Evolutionary conservation across 306 rosid species (phyloP), one percentile per base, ranked within the genome.

Genomic region (Crotalaria pallida): DNA sequence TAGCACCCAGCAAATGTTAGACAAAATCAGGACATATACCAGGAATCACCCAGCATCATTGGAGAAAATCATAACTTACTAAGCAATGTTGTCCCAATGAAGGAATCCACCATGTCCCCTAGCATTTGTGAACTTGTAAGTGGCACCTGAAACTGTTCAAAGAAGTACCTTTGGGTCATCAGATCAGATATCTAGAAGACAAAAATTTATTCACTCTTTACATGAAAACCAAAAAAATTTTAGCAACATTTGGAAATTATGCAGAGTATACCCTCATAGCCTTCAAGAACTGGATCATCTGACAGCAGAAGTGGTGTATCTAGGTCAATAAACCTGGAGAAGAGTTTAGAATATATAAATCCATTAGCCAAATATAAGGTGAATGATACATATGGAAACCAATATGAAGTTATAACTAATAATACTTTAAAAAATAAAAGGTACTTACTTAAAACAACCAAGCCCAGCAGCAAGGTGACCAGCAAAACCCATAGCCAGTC

Each of bases 51-150:
- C 3, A 6, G 10, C 31, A 49, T 18, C 58, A 43, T 58, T 44
- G 31, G 29, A 40, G 59, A 59, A 72, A 73, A 38, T 57, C 64
- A 26, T n/a, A 34, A 59, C 87, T 77, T 82, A 83, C 96, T 79
- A 85, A 7, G 84, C 86, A 82, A 88, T 36, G 59, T 87, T 85
- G 72, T 84, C 87, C 97, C 97, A 92, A 13, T 87, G 97, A 77
- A 89, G 96, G 72, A 87, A 92, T 67, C 94, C 97, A 48, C 97
- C 97, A 66, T 92, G 89, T 80, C 96, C 97, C 80, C 88, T 82
- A 12, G 91, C 74, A 71, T 92, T 92, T 79, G 79, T 79, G 79
- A 87, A 87, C 84, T 78, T 80, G 52, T 92, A 92, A 17, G 87
- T 85, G 5, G 94, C 79, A 79, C 96, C 97, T 7, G 86, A 74